phyloP scores from a whole-genome alignment of 2,329 filamentous ascomycete genomes.

The Aspergillus melleus region DNA sequence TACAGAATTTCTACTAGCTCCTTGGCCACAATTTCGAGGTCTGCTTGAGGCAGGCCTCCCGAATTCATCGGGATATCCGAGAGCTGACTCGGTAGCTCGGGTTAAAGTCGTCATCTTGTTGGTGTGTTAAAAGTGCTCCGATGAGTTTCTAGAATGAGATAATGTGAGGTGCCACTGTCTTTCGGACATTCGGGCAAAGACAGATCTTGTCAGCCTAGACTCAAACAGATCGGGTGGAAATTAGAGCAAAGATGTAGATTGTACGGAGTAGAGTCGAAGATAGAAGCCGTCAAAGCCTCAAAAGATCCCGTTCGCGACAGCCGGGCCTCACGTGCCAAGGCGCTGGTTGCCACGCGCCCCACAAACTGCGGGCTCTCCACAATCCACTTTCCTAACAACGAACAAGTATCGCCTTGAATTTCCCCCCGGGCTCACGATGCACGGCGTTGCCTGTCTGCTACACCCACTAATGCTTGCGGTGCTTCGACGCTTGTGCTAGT shows the following conservation, averaged over 20 bases:
- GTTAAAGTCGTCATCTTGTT: not conserved
- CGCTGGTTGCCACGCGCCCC: conserved; percentile 6
- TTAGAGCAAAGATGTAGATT: no score
- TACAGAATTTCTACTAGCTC: conserved; percentile 3
- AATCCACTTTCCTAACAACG: not conserved
- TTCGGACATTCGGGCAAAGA: no score
- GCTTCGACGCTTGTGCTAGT: not conserved
- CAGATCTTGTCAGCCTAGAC: not conserved
- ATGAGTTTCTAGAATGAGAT: no score
- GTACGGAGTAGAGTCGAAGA: no score
- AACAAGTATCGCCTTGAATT: not conserved
- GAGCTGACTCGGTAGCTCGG: not conserved
- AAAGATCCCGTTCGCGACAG: not conserved
- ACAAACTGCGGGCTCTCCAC: not conserved
- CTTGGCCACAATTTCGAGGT: conserved; percentile 2
- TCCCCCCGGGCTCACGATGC: not conserved
- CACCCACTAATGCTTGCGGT: not conserved
- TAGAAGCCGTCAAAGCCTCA: no score
- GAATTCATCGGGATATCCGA: not conserved
- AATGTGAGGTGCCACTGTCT: not conserved
- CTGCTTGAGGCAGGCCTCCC: not conserved
- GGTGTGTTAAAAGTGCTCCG: no score
- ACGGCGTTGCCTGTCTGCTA: not conserved
- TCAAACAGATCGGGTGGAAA: no score
- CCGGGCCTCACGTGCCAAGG: conserved; percentile 6